Evolutionary conservation across 345 rosid species (phyloP).

Genomic region (Brassica rapa): DNA sequence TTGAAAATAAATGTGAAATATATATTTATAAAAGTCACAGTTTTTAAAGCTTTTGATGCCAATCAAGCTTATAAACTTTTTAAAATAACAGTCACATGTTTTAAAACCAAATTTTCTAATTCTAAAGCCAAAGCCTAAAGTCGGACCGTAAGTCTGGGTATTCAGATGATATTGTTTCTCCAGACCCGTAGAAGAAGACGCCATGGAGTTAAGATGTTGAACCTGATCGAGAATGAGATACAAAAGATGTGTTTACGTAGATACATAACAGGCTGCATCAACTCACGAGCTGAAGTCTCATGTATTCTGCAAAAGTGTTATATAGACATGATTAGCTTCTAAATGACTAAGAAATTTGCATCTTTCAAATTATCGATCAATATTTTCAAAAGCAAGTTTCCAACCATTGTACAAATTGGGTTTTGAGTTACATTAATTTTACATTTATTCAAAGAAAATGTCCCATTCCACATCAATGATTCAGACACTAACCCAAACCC

Average conservation of each 20-base stretch:
- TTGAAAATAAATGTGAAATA: too few relatives aligned
- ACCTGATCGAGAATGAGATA: neutral
- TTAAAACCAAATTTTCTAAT: too few relatives aligned
- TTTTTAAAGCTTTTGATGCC: too few relatives aligned
- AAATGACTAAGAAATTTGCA: neutral
- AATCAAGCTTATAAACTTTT: too few relatives aligned
- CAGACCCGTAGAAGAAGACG: neutral
- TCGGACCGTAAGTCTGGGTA: neutral
- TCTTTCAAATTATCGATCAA: neutral
- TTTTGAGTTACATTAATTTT: neutral
- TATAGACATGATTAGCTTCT: neutral
- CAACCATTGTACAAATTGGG: neutral
- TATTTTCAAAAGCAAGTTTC: neutral
- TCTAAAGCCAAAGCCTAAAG: too few relatives aligned
- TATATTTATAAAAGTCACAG: too few relatives aligned
- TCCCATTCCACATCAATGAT: slow-evolving; percentile 17
- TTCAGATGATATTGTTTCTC: neutral
- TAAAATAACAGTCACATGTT: too few relatives aligned
- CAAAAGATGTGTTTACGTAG: too few relatives aligned
- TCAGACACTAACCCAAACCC: slow-evolving; percentile 18
- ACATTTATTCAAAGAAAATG: neutral
- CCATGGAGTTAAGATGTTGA: neutral
- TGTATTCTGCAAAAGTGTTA: neutral
- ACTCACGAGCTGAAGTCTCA: neutral
- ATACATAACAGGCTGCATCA: too few relatives aligned